Conservation (phyloP, 805 yeast species). For the Candida endomychidarum region DNA sequence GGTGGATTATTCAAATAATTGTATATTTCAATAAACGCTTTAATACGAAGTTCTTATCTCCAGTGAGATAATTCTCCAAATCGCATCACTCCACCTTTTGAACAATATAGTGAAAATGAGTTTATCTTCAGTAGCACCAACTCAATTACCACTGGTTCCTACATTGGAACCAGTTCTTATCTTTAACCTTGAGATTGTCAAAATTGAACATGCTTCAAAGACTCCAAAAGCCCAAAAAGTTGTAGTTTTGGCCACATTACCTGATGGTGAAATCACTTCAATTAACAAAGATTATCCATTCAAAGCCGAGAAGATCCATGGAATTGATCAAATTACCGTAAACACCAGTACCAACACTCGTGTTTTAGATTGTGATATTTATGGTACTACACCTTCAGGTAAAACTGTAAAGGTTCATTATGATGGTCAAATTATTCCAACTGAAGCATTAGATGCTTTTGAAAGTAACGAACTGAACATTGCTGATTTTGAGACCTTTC, state of each 20-base stretch:
- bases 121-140: not conserved
- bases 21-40: too few species aligned
- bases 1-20: slow-evolving; percentile 43
- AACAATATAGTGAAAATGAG: too few species aligned
- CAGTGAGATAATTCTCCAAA: too few species aligned
- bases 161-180: slow-evolving; percentile 5
- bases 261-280: slow-evolving; percentile 30
- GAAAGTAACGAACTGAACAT: slow-evolving; percentile 25
- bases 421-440: slow-evolving; percentile 46
- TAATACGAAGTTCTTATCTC: too few species aligned
- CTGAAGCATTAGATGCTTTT: slow-evolving; percentile 37
- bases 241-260: slow-evolving; percentile 12
- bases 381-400: slow-evolving; percentile 46
- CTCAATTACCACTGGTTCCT: slow-evolving; percentile 1
- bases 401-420: slow-evolving; percentile 44
- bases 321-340: slow-evolving; percentile 50
- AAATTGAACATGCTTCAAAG: not conserved
- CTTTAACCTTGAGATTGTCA: not conserved
- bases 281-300: slow-evolving; percentile 31
- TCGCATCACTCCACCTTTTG: too few species aligned
- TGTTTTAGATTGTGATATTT: slow-evolving; percentile 51
- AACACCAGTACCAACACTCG: slow-evolving; percentile 25
- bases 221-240: not conserved
- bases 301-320: slow-evolving; percentile 34
- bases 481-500: slow-evolving; percentile 44